Conservation (phyloP, 2,329 filamentous ascomycete genomes). For the Lachnum nothofagi region DNA sequence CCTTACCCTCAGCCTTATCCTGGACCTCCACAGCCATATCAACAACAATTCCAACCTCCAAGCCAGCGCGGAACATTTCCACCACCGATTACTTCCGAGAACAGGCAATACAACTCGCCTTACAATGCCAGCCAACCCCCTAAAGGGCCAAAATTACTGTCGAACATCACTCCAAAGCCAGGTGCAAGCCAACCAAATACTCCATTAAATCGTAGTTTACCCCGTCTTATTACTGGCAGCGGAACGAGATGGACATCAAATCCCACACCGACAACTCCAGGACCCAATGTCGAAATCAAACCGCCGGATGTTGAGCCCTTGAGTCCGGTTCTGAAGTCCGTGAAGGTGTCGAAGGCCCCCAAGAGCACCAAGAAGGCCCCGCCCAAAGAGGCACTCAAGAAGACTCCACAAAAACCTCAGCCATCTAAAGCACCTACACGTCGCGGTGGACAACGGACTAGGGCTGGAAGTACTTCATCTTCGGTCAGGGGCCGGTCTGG, state of each 20-base stretch:
- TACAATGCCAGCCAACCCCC: slow-evolving; percentile 29
- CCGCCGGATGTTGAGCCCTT: slow-evolving; percentile 56
- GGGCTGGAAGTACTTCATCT: slow-evolving; percentile 28
- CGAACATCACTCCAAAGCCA: slow-evolving; percentile 11
- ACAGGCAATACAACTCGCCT: slow-evolving; percentile 32
- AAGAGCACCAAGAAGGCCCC: slow-evolving; percentile 2
- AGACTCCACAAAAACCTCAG: slow-evolving; percentile 8
- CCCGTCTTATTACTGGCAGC: slow-evolving; percentile 26
- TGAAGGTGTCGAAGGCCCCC: slow-evolving; percentile 34
- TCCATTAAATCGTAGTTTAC: slow-evolving; percentile 17
- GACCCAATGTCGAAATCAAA: slow-evolving; percentile 38
- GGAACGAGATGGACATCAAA: slow-evolving; percentile 57
- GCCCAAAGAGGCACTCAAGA: slow-evolving; percentile 6
- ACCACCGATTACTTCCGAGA: slow-evolving; percentile 21
- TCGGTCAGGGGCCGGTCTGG: slow-evolving; percentile 32
- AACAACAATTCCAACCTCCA: slow-evolving; percentile 17
- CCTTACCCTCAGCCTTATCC: slow-evolving; percentile 19
- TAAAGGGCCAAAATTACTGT: slow-evolving; percentile 9
- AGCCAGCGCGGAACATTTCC: slow-evolving; percentile 23
- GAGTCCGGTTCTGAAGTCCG: slow-evolving; percentile 46
- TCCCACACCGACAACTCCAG: slow-evolving; percentile 55
- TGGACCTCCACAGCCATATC: slow-evolving; percentile 13
- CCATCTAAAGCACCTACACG: slow-evolving; percentile 12
- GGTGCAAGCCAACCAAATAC: slow-evolving; percentile 25
- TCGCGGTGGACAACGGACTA: slow-evolving; percentile 15